A percentile compares a stretch with the other conserved stretches of the same genome.
Evolutionary conservation across 768 basidiomycete species (phyloP).

Genomic region (Tylopilus subfusipes): DNA sequence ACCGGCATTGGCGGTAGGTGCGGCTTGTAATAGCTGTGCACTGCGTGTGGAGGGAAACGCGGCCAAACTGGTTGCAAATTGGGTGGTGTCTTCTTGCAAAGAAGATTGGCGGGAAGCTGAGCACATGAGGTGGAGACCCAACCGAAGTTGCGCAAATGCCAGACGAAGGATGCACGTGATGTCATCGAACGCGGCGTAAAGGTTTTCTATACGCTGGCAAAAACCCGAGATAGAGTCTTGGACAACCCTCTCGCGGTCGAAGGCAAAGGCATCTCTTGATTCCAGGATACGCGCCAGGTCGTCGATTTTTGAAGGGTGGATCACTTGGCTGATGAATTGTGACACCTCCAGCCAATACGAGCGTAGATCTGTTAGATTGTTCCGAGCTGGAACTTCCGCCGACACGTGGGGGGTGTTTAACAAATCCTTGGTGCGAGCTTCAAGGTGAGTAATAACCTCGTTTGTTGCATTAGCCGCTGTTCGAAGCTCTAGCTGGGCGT

Average conservation of each 20-base stretch:
- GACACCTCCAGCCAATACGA: constrained; percentile 73
- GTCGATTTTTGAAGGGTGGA: constrained; percentile 46
- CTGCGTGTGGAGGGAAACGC: constrained; percentile 54
- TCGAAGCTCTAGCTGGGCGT: constrained; percentile 51
- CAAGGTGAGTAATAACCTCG: constrained; percentile 45
- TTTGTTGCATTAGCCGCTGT: constrained; percentile 56
- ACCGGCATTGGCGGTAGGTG: constrained; percentile 8
- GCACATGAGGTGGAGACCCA: constrained; percentile 64
- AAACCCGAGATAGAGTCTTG: constrained; percentile 83
- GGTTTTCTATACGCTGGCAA: constrained; percentile 60
- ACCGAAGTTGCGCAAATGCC: constrained; percentile 59
- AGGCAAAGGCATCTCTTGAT: constrained; percentile 35
- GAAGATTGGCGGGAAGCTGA: constrained; percentile 22
- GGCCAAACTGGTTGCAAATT: constrained; percentile 36
- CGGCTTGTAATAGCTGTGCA: constrained; percentile 34
- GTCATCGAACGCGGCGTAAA: constrained; percentile 71
- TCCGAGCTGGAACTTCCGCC: constrained; percentile 33
- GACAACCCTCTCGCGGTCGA: constrained; percentile 60
- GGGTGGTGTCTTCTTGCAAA: constrained; percentile 17
- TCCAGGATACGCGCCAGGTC: constrained; percentile 42
- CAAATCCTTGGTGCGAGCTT: constrained; percentile 30
- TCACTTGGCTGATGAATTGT: constrained; percentile 65
- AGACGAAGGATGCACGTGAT: constrained; percentile 63
- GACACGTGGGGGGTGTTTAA: constrained; percentile 23
- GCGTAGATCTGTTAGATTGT: constrained; percentile 48